Percentiles rank a stretch among this genome's conserved stretches.
Conservation (phyloP, 805 yeast species). For the Kregervanrija fluxuum region DNA sequence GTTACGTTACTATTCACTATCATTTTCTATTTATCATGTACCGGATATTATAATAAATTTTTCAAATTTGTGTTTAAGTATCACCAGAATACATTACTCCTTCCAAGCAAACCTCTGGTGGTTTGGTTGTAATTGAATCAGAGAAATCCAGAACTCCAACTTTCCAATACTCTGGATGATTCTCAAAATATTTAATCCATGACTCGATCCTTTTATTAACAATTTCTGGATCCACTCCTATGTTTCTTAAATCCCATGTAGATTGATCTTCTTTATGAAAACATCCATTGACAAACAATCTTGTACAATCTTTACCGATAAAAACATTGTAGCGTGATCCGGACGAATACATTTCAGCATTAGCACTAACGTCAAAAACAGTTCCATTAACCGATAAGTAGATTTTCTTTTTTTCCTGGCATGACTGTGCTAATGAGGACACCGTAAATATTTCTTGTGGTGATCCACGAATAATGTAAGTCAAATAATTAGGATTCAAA, state of each 20-base stretch:
- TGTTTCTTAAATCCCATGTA: constrained; percentile 61
- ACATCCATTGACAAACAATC: constrained; percentile 69
- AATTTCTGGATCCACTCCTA: constrained; percentile 33
- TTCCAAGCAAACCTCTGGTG: constrained; percentile 1
- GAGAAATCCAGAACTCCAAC: constrained; percentile 44
- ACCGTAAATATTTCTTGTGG: constrained; percentile 31
- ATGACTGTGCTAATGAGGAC: constrained; percentile 32
- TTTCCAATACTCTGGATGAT: constrained; percentile 46
- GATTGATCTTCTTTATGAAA: constrained; percentile 45
- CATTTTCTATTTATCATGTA: neutral
- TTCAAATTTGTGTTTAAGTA: no score
- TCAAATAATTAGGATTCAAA: constrained; percentile 34
- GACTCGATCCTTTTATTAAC: constrained; percentile 28
- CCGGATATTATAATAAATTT: neutral
- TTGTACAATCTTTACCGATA: constrained; percentile 60
- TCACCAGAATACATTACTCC: constrained; percentile 3
- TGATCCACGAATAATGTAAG: constrained; percentile 13
- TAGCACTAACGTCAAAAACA: constrained; percentile 56
- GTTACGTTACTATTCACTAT: neutral
- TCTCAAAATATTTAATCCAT: constrained; percentile 49
- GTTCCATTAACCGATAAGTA: constrained; percentile 53
- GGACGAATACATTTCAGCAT: constrained; percentile 35
- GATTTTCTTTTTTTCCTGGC: constrained; percentile 20
- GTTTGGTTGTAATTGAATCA: neutral
- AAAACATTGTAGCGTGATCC: constrained; percentile 46